Base-by-base conservation (phyloP, 306 rosid genomes). In the Vigna hirtella region DNA sequence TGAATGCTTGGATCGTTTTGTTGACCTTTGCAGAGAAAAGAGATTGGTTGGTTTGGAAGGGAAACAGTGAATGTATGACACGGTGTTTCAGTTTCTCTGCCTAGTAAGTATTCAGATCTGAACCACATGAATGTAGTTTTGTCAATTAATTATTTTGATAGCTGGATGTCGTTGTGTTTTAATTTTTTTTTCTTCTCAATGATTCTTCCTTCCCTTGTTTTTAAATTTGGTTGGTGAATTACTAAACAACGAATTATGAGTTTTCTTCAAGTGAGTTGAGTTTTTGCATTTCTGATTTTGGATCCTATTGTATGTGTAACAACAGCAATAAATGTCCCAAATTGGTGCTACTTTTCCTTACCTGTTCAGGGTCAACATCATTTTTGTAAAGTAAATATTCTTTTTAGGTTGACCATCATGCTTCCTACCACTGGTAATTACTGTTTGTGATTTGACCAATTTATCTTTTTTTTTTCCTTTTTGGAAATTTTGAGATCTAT, bases 101-200 rank as follows among this genome's bases (percentile, higher is more conserved):
- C 79, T 52, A 38, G 97, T 89, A 83, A 89, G 96, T 87, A 57
- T 57, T 77, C 91, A 87, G 94, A 93, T 93, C 97, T 91, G 89
- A 89, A 83, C 71, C 86, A 12, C 51, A 24, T 45, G 10, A 8
- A 26, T 79, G 75, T 22, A 68, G 70, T 74, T 83, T 49, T 55
- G 16, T 51, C 28, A 59, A 24, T 58, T 77, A 58, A 70, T 15
- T 16, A 17, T 50, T 77, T 45, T 40, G 36, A 55, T 30, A 50
- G 43, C 70, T 32, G 36, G 67, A 17, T 17, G 15, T 18, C 30
- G 10, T 59, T 28, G 4, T 22, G 34, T 22, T 56, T 22, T 13
- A 18, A 1, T 71, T 56, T 10, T 56, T 56, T 10, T 11, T 56
- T 42, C 47, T 67, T 59, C 68, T n/a, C 18, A 63, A 66, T 66